phyloP scores from a whole-genome alignment of 805 yeast genomes.

The Isabelozyma heimii region DNA sequence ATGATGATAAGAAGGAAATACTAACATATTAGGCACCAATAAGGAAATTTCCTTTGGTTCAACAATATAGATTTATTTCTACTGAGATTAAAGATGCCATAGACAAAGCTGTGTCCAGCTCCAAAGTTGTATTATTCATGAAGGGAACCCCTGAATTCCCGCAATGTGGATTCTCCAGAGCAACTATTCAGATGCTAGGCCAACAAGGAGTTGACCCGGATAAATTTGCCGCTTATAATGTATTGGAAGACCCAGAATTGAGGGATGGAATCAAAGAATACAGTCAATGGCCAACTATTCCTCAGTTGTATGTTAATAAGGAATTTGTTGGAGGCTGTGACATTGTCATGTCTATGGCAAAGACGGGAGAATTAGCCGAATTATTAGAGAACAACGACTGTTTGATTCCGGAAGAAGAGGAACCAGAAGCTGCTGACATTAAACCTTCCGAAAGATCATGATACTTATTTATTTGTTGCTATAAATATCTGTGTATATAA shows the following conservation, averaged over 20 bases:
- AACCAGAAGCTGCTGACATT: constrained; percentile 27
- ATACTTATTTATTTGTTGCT: neutral
- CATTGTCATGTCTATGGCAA: constrained; percentile 87
- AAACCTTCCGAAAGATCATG: constrained; percentile 35
- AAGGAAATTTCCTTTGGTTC: neutral
- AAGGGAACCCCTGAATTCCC: constrained; percentile 98
- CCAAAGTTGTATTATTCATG: constrained; percentile 96
- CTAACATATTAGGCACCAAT: neutral
- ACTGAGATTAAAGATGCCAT: constrained; percentile 82
- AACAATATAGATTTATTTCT: constrained; percentile 51
- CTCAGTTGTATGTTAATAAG: constrained; percentile 85
- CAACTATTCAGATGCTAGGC: constrained; percentile 89
- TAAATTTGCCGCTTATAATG: constrained; percentile 96
- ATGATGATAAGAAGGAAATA: neutral
- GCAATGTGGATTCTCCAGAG: constrained; percentile 95
- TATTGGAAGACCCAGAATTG: constrained; percentile 88
- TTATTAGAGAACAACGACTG: constrained; percentile 76
- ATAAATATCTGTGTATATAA: neutral
- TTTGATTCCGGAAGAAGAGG: constrained; percentile 76
- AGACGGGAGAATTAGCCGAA: constrained; percentile 84
- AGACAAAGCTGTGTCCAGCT: constrained; percentile 77
- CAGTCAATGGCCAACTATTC: constrained; percentile 98
- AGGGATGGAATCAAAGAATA: constrained; percentile 95
- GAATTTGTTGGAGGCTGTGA: constrained; percentile 99
- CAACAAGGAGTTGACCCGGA: constrained; percentile 96